A percentile compares a stretch with the other conserved stretches of the same genome.
These are phyloP conservation scores for Hypoxylon subgilvum DNA, from an alignment of 495 filamentous ascomycete species.

Conservation along the genomic window DNA sequence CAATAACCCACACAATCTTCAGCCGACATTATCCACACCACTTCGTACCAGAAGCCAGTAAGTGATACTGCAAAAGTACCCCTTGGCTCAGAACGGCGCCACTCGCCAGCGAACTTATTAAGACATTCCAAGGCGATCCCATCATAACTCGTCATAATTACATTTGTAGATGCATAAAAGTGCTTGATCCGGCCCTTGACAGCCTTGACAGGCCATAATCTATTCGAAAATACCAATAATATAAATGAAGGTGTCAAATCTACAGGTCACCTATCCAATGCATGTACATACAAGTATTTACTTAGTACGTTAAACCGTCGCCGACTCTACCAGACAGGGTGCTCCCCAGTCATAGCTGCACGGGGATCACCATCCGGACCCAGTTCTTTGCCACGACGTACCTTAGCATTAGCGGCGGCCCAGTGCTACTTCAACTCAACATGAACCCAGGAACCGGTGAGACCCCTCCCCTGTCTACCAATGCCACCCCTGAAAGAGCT, in stretches of 20 bases:
- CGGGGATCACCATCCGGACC: slow-evolving; percentile 34
- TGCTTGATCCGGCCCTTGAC: too few species aligned
- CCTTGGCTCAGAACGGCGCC: too few species aligned
- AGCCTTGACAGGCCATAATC: too few species aligned
- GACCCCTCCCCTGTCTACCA: slow-evolving; percentile 23
- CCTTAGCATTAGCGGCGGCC: slow-evolving; percentile 11
- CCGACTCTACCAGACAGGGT: slow-evolving; percentile 20
- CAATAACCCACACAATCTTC: too few species aligned
- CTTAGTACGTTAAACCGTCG: slow-evolving; percentile 5
- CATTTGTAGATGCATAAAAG: too few species aligned
- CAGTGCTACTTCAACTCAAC: slow-evolving; percentile 29
- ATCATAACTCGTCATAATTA: too few species aligned
- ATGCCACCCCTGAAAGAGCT: slow-evolving; percentile 32
- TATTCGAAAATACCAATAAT: background rate
- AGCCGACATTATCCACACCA: too few species aligned
- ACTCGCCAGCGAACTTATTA: too few species aligned
- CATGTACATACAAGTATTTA: background rate
- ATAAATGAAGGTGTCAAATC: too few species aligned
- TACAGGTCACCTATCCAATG: background rate
- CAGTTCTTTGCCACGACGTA: slow-evolving; percentile 7
- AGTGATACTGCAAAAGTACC: too few species aligned
- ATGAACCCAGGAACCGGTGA: slow-evolving; percentile 39
- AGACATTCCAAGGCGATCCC: too few species aligned
- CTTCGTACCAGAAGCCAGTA: too few species aligned
- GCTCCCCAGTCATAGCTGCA: slow-evolving; percentile 20